Conservation (phyloP, 192 early-diverging fungal genomes). For the Blastocladiella britannica region DNA sequence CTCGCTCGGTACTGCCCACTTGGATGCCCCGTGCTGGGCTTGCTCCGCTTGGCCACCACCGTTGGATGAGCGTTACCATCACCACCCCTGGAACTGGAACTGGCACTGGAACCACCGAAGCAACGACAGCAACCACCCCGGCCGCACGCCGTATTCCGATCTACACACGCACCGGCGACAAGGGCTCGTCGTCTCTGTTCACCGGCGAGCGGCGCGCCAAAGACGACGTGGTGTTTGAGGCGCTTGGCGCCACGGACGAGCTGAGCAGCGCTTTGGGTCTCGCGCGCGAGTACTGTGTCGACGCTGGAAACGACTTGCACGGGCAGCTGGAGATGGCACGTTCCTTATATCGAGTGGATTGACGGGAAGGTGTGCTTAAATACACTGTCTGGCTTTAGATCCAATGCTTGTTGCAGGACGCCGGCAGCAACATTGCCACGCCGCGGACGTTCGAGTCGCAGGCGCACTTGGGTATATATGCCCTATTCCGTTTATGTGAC, state of each 20-base stretch:
- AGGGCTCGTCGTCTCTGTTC: slow-evolving; percentile 69
- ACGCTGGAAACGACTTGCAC: slow-evolving; percentile 21
- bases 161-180: slow-evolving; percentile 88
- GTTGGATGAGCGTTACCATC: too few species aligned
- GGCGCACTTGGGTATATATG: slow-evolving; percentile 18
- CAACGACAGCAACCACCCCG: too few species aligned
- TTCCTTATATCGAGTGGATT: too few species aligned
- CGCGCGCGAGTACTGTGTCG: slow-evolving; percentile 33
- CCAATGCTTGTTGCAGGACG: slow-evolving; percentile 77
- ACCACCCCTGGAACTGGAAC: too few species aligned
- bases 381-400: too few species aligned
- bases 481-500: too few species aligned
- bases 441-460: slow-evolving; percentile 40
- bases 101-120: too few species aligned
- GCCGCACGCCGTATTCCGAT: slow-evolving; percentile 50
- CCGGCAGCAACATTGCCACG: slow-evolving; percentile 81
- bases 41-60: too few species aligned
- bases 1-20: too few species aligned
- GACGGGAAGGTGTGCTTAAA: too few species aligned
- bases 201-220: slow-evolving; percentile 78
- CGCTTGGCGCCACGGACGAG: slow-evolving; percentile 77
- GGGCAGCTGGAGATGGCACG: slow-evolving; percentile 29
- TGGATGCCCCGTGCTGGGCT: too few species aligned
- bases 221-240: slow-evolving; percentile 73
- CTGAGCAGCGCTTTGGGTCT: slow-evolving; percentile 25